These are phyloP conservation scores for Tephrocybe rancida DNA, from an alignment of 768 basidiomycete species.

Conservation along the genomic window DNA sequence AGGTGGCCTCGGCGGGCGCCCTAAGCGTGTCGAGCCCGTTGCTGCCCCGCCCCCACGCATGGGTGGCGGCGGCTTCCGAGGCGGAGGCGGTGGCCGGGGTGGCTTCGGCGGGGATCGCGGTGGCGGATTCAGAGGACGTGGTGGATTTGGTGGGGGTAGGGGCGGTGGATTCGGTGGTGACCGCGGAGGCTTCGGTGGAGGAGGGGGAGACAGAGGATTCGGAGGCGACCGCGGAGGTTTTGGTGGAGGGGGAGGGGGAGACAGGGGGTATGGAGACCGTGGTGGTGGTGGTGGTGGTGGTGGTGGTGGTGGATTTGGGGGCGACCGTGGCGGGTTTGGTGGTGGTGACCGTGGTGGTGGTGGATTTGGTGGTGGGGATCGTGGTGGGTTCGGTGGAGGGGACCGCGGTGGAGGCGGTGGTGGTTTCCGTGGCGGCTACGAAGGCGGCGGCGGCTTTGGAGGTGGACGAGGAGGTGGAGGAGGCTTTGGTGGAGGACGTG, in stretches of 20 bases:
- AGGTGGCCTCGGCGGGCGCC: slow-evolving; percentile 98
- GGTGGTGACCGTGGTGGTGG: slow-evolving; percentile 41
- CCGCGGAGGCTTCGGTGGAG: slow-evolving; percentile 41
- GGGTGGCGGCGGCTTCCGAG: slow-evolving; percentile 38
- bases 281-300: slow-evolving; percentile 47
- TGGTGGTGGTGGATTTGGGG: slow-evolving; percentile 43
- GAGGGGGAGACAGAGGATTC: slow-evolving; percentile 42
- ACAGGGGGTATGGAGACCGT: slow-evolving; percentile 44
- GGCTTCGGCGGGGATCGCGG: slow-evolving; percentile 22
- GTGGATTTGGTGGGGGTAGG: slow-evolving; percentile 38
- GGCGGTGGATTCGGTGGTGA: slow-evolving; percentile 41
- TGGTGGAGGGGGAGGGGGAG: slow-evolving; percentile 42
- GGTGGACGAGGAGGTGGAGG: slow-evolving; percentile 48
- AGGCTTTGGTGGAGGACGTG: slow-evolving; percentile 29
- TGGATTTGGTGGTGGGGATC: slow-evolving; percentile 39
- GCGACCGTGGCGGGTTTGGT: slow-evolving; percentile 31
- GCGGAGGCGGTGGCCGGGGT: no score
- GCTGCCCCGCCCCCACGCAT: slow-evolving; percentile 32
- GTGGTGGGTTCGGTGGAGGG: slow-evolving; percentile 47
- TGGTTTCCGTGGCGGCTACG: slow-evolving; percentile 34
- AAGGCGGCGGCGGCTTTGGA: slow-evolving; percentile 41
- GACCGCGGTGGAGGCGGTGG: slow-evolving; percentile 50
- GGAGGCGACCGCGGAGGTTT: slow-evolving; percentile 35
- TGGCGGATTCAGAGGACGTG: slow-evolving; percentile 31
- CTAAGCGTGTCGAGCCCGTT: slow-evolving; percentile 68